Conservation (phyloP, 345 rosid genomes). For the Salix caprea region DNA sequence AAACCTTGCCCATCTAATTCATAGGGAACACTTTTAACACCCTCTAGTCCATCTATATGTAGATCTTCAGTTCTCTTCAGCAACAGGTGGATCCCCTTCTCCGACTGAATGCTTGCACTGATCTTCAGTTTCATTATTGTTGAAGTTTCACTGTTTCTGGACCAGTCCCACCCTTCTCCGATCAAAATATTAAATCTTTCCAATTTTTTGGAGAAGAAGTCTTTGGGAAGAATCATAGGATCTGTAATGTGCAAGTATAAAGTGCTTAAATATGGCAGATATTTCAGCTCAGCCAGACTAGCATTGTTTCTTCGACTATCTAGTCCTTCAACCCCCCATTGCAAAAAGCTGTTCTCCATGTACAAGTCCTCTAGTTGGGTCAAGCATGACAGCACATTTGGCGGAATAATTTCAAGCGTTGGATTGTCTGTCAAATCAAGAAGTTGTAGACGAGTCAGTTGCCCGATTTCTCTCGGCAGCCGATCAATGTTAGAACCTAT, state of each 20-base stretch:
- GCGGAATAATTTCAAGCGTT: conserved; percentile 4
- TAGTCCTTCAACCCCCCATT: conserved; percentile 10
- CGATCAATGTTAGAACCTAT: neutral
- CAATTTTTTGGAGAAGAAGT: neutral
- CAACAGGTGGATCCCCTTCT: neutral
- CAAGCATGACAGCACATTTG: conserved; percentile 10
- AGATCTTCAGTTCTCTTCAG: conserved; percentile 15
- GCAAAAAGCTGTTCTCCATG: neutral
- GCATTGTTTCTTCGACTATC: neutral
- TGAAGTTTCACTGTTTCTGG: neutral
- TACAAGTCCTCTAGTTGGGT: conserved; percentile 14
- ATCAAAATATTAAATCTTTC: conserved; percentile 10
- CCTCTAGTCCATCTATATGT: conserved; percentile 6
- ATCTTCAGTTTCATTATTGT: conserved; percentile 18
- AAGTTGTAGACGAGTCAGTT: conserved; percentile 5
- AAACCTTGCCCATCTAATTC: conserved; percentile 17
- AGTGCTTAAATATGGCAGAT: neutral
- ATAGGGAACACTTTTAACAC: neutral
- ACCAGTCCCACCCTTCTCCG: conserved; percentile 13
- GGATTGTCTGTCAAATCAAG: conserved; percentile 16
- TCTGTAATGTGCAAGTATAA: conserved; percentile 13
- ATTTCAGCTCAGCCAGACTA: conserved; percentile 10
- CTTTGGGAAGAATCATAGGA: neutral
- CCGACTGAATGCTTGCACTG: neutral
- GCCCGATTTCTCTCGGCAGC: conserved; percentile 1